Conservation (phyloP, 495 filamentous ascomycete species). For the Parathielavia hyrcaniae region DNA sequence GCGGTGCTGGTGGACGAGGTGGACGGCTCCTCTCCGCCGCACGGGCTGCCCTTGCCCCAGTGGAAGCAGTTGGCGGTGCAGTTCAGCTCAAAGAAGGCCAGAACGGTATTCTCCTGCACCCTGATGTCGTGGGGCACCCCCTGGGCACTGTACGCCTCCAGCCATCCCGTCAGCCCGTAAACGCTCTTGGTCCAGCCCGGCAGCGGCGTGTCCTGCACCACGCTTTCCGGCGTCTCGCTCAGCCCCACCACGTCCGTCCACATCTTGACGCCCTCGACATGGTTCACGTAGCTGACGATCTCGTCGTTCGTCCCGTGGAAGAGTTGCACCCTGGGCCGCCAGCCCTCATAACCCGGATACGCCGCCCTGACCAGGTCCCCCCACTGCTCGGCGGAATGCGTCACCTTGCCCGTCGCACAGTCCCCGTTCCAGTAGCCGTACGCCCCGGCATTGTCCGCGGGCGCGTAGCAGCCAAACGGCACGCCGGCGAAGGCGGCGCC, state of each 20-base stretch:
- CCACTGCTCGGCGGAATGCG: constrained; percentile 44
- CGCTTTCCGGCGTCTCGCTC: constrained; percentile 28
- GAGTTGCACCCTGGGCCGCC: constrained; percentile 49
- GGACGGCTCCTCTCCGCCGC: not conserved
- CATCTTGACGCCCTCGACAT: constrained; percentile 49
- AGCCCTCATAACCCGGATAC: constrained; percentile 48
- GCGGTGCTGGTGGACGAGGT: not conserved
- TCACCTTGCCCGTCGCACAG: constrained; percentile 44
- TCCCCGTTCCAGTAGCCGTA: constrained; percentile 42
- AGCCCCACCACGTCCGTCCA: constrained; percentile 50
- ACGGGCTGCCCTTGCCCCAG: constrained; percentile 34
- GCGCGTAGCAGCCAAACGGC: constrained; percentile 48
- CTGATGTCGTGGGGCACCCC: constrained; percentile 48
- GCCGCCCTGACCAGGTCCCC: constrained; percentile 42
- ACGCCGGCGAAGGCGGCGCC: constrained; percentile 51
- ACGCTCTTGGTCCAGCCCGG: constrained; percentile 43
- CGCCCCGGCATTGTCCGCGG: constrained; percentile 32
- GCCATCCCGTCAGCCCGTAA: constrained; percentile 39
- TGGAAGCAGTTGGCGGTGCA: constrained; percentile 34
- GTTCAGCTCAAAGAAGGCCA: constrained; percentile 46
- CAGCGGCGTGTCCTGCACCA: constrained; percentile 33
- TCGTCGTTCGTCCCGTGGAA: constrained; percentile 50
- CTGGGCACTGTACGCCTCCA: constrained; percentile 45
- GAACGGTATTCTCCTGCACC: constrained; percentile 43
- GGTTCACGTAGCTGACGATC: constrained; percentile 45